Evolutionary conservation across 1,139 yeast genomes (phyloP).

Genomic region (Spencermartinsiella ligniputridi): DNA sequence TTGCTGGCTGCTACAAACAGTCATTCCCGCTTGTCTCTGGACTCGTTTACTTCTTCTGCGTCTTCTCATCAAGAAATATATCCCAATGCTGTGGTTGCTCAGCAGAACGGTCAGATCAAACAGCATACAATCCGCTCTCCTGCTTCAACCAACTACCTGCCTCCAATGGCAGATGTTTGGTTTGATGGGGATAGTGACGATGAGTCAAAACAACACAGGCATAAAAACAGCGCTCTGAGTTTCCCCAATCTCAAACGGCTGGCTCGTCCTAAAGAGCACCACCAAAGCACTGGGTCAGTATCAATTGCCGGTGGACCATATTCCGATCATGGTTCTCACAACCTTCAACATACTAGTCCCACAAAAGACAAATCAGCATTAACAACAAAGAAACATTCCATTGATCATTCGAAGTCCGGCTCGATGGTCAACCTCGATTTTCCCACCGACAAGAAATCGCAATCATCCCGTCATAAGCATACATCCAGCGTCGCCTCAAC

Average conservation of each 20-base stretch:
- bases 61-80: neutral
- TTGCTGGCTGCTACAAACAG: neutral
- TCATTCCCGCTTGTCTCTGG: conserved; percentile 1
- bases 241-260: conserved; percentile 5
- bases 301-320: too few relatives aligned
- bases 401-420: too few relatives aligned
- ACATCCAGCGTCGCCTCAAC: conserved; percentile 6
- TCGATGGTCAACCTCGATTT: too few relatives aligned
- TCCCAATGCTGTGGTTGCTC: neutral
- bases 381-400: too few relatives aligned
- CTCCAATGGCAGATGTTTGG: conserved; percentile 28
- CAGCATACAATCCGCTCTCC: neutral
- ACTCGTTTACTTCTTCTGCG: conserved; percentile 1
- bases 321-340: too few relatives aligned
- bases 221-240: conserved; percentile 3
- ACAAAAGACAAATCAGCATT: too few relatives aligned
- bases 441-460: too few relatives aligned
- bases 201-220: conserved; percentile 4
- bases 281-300: neutral
- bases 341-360: too few relatives aligned
- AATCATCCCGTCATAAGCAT: too few relatives aligned
- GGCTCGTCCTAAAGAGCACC: neutral
- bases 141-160: conserved; percentile 10
- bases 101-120: neutral
- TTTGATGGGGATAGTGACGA: conserved; percentile 25